These are phyloP conservation scores for Steccherinum ochraceum DNA, from an alignment of 768 basidiomycete genomes.

Conservation along the genomic window DNA sequence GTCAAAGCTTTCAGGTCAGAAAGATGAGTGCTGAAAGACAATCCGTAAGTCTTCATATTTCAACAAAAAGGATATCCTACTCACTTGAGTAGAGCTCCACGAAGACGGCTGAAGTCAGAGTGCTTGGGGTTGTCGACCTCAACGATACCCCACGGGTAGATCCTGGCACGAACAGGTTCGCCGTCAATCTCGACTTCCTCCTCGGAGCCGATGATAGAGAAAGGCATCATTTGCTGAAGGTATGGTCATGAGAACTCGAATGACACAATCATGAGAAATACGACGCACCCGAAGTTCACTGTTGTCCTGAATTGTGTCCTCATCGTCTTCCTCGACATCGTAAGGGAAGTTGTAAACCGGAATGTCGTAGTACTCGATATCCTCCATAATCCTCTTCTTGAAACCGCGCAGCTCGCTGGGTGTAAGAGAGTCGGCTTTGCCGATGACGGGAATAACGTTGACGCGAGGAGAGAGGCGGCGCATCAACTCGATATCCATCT, in stretches of 20 bases:
- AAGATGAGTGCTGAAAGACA: constrained; percentile 87
- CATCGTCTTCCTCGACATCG: constrained; percentile 98
- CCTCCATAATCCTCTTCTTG: constrained; percentile 99
- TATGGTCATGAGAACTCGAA: not conserved
- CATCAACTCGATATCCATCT: constrained; percentile 99
- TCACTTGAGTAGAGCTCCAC: constrained; percentile 88
- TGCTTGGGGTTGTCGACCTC: constrained; percentile 99
- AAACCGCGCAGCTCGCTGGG: constrained; percentile 90
- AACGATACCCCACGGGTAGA: constrained; percentile 98
- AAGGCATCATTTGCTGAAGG: constrained; percentile 80
- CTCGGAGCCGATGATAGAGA: constrained; percentile 95
- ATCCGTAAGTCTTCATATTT: constrained; percentile 6
- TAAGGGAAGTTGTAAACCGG: constrained; percentile 99
- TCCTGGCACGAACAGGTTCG: constrained; percentile 83
- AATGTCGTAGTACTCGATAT: constrained; percentile 97
- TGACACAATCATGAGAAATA: constrained; percentile 2
- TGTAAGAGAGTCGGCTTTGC: constrained; percentile 94
- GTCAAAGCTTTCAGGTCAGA: constrained; percentile 92
- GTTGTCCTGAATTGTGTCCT: constrained; percentile 97
- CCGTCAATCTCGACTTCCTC: constrained; percentile 95
- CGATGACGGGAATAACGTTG: constrained; percentile 97
- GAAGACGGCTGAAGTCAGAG: constrained; percentile 93
- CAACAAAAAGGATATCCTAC: no score
- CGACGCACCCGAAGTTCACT: constrained; percentile 78
- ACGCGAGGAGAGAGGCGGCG: constrained; percentile 94